A percentile compares a stretch with the other conserved stretches of the same genome.
Evolutionary conservation across 257 asterid species (phyloP).

Genomic region (Voacanga thouarsii): DNA sequence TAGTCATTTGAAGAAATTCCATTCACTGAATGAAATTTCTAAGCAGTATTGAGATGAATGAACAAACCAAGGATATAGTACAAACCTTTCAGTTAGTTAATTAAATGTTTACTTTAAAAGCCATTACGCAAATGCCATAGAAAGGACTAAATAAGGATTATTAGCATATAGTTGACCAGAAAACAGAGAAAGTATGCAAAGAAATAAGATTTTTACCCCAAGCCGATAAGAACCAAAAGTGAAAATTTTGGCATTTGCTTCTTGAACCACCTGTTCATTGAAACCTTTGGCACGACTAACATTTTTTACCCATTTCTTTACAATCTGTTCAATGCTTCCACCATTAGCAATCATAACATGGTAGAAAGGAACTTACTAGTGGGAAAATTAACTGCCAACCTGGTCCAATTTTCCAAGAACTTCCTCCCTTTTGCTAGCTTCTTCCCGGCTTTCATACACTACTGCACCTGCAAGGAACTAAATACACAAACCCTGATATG

Average conservation of each 20-base stretch:
- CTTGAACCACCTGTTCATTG: slow-evolving; percentile 60
- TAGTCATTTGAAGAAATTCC: neutral
- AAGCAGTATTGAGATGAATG: neutral
- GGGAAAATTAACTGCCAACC: slow-evolving; percentile 34
- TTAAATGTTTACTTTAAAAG: neutral
- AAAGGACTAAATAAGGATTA: neutral
- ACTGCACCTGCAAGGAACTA: slow-evolving; percentile 81
- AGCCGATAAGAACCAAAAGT: slow-evolving; percentile 96
- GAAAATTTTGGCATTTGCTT: slow-evolving; percentile 73
- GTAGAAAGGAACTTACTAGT: neutral
- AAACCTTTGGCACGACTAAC: slow-evolving; percentile 36
- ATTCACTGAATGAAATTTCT: neutral
- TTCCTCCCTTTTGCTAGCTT: slow-evolving; percentile 79
- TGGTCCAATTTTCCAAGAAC: slow-evolving; percentile 90
- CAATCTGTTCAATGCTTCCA: slow-evolving; percentile 58
- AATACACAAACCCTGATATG: neutral
- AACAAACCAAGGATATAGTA: neutral
- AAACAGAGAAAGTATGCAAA: neutral
- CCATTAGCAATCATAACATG: slow-evolving; percentile 58
- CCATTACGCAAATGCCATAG: slow-evolving; percentile 13
- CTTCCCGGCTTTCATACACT: slow-evolving; percentile 74
- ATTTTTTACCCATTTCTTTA: slow-evolving; percentile 35
- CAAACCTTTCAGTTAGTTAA: neutral
- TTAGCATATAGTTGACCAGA: neutral
- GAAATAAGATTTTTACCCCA: slow-evolving; percentile 53